Base-by-base conservation (phyloP, 2,329 filamentous ascomycete species). In the Xylariaceae sp. region DNA sequence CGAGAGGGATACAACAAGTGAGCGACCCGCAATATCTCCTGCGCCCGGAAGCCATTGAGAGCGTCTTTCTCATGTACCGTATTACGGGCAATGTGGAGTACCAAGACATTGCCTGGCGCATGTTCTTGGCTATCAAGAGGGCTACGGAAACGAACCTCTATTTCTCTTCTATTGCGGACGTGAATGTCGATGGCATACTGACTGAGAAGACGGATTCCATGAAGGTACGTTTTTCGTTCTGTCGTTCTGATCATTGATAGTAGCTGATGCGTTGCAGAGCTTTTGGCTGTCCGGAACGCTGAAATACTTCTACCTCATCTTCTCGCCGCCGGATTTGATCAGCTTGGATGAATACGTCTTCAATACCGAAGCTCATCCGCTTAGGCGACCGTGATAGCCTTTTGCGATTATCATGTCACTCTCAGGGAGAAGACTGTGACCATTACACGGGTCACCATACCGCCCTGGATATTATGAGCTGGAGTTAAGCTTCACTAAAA, bases 261-360 rank as follows among this genome's bases (percentile, higher is more conserved):
- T 35, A 7, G 15, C 55, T 55, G 30, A 51, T 13, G 18, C 3
- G 35, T 17, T 17, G 72, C 82, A 87, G 70, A 83, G 79, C 57
- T 87, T 86, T 66, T 88, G 84, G 82, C 74, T 84, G 64, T 82
- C 81, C 1, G 84, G 87, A 73, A 88, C 83, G n/a, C 68, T 87
- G 58, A 88, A 87, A 55, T 69, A 67, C 56, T 64, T 66, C 37
- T 68, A 68, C 39, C 52, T 68, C 1, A 53, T 64, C 9, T 88
- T 87, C 63, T 80, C 78, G 51, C 79, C 85, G 42, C 79, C 81
- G 1, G 75, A 77, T 15, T 63, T 80, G 44, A 73, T 85, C 35
- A 85, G 78, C 68, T 70, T 88, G 66, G 84, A 88, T 70, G 78
- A 85, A n/a, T 86, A 78, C 72, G 81, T 87, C 48, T 68, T 80